Base-by-base conservation (phyloP, 2,329 filamentous ascomycete genomes). In the Huntiella decipiens region DNA sequence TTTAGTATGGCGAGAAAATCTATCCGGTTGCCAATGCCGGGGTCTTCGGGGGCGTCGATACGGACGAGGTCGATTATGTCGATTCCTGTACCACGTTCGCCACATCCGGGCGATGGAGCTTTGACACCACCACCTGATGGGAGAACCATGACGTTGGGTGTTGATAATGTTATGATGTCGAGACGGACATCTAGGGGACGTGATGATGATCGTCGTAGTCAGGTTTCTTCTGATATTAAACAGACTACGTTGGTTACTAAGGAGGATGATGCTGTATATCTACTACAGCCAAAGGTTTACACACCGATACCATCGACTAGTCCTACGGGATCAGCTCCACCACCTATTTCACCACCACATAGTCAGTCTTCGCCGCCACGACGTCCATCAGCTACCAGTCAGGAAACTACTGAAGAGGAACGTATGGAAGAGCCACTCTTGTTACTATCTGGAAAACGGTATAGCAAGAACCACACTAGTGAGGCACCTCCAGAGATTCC, bases 211-310 rank as follows among this genome's bases (percentile, higher is more conserved):
- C 11, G 33, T n/a, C 22, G 34, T 11, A 38, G 37, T 16, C 38
- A 49, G 6, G 33, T 41, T 38, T 12, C n/a, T 15, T 33, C 13
- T 12, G 47, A 38, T 22, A 31, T 38, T 10, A 44, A 49, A 16
- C 28, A 28, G 22, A 35, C 44, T 12, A 34, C 43, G 2, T 22
- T 43, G 12, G 22, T 32, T n/a, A 34, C 47, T 3, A 34, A 28
- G 6, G 15, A 34, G 4, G 47, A 49, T 15, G 43, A 49, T n/a
- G 43, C 45, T 11, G 31, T 39, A 1, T 74, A 66, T 49, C 61
- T 76, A 16, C 60, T 77, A 4, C 71, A 76, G 51, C 73, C 73
- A 10, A 62, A 66, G 32, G 74, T 70, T 0, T 76, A 76, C 52
- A 74, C 70, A 0, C 73, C 73, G 0, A 61, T 65, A 43, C 65